Percentiles rank a stretch among this genome's conserved stretches.
Evolutionary conservation across 768 basidiomycete species (phyloP).

Genomic region (Naganishia onofrii): DNA sequence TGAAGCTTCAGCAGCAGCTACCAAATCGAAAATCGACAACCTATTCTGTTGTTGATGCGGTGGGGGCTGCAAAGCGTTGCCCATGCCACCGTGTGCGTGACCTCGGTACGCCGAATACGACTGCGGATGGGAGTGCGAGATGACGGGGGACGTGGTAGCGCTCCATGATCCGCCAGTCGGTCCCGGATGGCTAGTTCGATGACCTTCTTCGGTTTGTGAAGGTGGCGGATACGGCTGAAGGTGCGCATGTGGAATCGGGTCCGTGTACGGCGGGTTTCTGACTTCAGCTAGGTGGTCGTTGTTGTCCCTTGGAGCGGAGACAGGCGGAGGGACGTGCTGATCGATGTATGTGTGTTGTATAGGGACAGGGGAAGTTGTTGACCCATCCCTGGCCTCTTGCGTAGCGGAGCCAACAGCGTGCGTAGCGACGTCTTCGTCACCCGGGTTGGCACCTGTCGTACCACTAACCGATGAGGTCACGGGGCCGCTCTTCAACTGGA

Average conservation of each 20-base stretch:
- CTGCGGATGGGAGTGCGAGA: not conserved
- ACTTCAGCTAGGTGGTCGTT: not conserved
- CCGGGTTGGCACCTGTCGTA: too few species aligned
- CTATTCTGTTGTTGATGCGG: constrained; percentile 8
- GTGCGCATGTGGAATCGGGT: constrained; percentile 17
- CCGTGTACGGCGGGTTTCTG: constrained; percentile 7
- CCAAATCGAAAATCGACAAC: constrained; percentile 15
- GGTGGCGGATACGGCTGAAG: not conserved
- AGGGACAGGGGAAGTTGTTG: not conserved
- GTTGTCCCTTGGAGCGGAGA: not conserved
- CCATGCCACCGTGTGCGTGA: not conserved
- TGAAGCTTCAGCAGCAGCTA: constrained; percentile 2
- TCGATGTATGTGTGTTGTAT: not conserved
- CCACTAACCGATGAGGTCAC: not conserved
- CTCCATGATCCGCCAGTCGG: not conserved
- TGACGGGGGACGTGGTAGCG: constrained; percentile 10
- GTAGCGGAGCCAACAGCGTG: not conserved
- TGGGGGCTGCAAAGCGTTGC: not conserved
- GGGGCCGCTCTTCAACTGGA: not conserved
- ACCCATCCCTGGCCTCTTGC: not conserved
- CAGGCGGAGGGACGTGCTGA: not conserved
- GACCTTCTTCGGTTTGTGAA: too few species aligned
- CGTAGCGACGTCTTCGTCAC: not conserved
- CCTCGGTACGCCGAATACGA: not conserved
- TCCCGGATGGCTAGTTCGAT: too few species aligned